These are phyloP conservation scores for Globisporangium nunn DNA, from an alignment of 352 stramenopile genomes.

Conservation along the genomic window DNA sequence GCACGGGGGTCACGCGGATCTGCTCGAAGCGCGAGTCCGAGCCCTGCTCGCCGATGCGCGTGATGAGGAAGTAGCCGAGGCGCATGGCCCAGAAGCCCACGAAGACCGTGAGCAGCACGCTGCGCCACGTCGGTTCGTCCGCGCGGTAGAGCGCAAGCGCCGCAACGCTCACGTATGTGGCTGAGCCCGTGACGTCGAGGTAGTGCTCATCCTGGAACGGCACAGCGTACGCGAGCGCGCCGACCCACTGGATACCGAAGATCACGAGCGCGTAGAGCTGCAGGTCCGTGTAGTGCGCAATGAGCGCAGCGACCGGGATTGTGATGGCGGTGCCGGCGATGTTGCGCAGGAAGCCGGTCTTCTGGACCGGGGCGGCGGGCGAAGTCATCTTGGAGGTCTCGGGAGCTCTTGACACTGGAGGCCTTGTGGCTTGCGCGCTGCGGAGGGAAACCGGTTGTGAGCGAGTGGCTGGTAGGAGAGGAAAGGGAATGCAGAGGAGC, in stretches of 20 bases:
- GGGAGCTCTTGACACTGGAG: too few species aligned
- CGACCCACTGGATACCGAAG: slow-evolving; percentile 55
- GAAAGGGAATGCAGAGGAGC: background rate
- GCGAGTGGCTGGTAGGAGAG: background rate
- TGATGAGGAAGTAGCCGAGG: slow-evolving; percentile 66
- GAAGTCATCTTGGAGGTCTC: slow-evolving; percentile 4
- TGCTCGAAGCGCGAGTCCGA: slow-evolving; percentile 63
- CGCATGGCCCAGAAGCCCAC: slow-evolving; percentile 61
- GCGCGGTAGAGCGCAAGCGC: slow-evolving; percentile 26
- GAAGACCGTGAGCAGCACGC: slow-evolving; percentile 46
- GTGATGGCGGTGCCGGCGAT: slow-evolving; percentile 30
- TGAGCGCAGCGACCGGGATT: slow-evolving; percentile 26
- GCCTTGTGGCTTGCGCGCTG: background rate
- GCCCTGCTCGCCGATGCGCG: slow-evolving; percentile 50
- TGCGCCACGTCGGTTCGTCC: slow-evolving; percentile 34
- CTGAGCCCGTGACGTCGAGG: slow-evolving; percentile 68
- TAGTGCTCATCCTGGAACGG: slow-evolving; percentile 63
- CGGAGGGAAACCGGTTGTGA: slow-evolving; percentile 8
- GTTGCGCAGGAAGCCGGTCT: slow-evolving; percentile 34
- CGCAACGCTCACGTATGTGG: slow-evolving; percentile 51
- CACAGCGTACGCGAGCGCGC: slow-evolving; percentile 46
- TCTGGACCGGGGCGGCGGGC: slow-evolving; percentile 4
- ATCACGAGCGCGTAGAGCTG: slow-evolving; percentile 38
- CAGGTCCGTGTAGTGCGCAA: slow-evolving; percentile 31
- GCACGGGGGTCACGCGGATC: slow-evolving; percentile 51